Conservation (phyloP, 352 stramenopile species). For the Aphanomyces invadans region DNA sequence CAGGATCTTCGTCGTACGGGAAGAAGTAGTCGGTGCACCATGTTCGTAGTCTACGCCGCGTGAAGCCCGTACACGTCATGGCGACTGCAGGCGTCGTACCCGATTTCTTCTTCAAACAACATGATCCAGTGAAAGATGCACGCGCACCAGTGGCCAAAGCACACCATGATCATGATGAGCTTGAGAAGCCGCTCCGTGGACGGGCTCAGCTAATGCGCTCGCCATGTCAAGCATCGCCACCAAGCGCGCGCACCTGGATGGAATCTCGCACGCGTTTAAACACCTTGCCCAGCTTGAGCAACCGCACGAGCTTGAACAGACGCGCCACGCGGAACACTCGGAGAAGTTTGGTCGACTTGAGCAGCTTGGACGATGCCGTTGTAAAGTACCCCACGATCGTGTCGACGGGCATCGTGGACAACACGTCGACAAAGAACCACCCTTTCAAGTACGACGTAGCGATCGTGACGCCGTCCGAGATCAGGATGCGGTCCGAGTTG, state of each 20-base stretch:
- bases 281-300: slow-evolving; percentile 88
- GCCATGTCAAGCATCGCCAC: too few species aligned
- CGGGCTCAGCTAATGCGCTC: slow-evolving; percentile 43
- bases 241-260: slow-evolving; percentile 65
- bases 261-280: slow-evolving; percentile 65
- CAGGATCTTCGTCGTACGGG: slow-evolving; percentile 22
- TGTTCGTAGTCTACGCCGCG: slow-evolving; percentile 23
- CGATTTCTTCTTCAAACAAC: slow-evolving; percentile 45
- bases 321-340: slow-evolving; percentile 73
- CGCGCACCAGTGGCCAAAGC: slow-evolving; percentile 82
- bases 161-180: slow-evolving; percentile 62
- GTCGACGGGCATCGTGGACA: slow-evolving; percentile 81
- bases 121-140: slow-evolving; percentile 73
- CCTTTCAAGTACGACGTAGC: slow-evolving; percentile 60
- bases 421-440: slow-evolving; percentile 77
- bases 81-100: too few species aligned
- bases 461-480: slow-evolving; percentile 29
- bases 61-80: too few species aligned
- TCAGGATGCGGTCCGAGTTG: slow-evolving; percentile 56
- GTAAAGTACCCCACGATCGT: slow-evolving; percentile 34
- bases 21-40: slow-evolving; percentile 24
- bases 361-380: background rate
- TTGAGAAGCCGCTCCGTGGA: slow-evolving; percentile 63
- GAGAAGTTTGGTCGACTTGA: slow-evolving; percentile 40
- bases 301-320: slow-evolving; percentile 80